Evolutionary conservation across 2,329 filamentous ascomycete species (phyloP), one percentile per base, ranked within the genome.

Genomic region (Cytospora piceae): DNA sequence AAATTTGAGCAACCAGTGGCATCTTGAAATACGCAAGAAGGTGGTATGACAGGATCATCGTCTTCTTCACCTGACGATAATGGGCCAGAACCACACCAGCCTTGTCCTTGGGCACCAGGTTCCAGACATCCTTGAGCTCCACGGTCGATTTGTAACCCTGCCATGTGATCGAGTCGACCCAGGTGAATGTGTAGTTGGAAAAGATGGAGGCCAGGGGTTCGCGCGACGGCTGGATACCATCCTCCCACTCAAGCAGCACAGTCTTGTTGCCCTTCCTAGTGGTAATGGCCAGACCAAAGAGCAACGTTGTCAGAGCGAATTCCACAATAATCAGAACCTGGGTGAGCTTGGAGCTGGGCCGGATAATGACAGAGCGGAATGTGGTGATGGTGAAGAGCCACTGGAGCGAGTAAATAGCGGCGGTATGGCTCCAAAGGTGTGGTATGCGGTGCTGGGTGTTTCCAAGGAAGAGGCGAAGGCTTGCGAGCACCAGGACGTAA

Each of bases 261-360:
- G 90, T 88, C 77, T 93, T 95, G 77, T 98, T 98, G 54, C 95
- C 95, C 79, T 93, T 95, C 69, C 95, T 88, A 68, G 93, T 96
- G 60, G 89, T 91, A 64, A 96, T 77, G 53, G 92, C 87, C 74
- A 97, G 89, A 55, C 86, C 76, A 61, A 93, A 88, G 15, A 99
- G 84, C 15, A 96, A 75, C 0, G 90, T 89, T 7, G 86, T 87
- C 67, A 98, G 80, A 1, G 82, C 80, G 73, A 98, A 98, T 72
- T 96, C 88, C 66, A 85, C 78, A 68, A 93, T 88, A 69, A 87
- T 83, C 56, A 97, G 81, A 58, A 83, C 82, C 74, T 90, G 84
- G 4, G 87, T 81, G 49, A 88, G 76, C 61, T 75, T 78, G 9
- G 91, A 91, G 58, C 81, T 83, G 0, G 92, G 90, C 76, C 95